Percentiles rank a stretch among this genome's conserved stretches.
Evolutionary conservation across 768 basidiomycete genomes (phyloP).

Genomic region (Coprinopsis sp.): DNA sequence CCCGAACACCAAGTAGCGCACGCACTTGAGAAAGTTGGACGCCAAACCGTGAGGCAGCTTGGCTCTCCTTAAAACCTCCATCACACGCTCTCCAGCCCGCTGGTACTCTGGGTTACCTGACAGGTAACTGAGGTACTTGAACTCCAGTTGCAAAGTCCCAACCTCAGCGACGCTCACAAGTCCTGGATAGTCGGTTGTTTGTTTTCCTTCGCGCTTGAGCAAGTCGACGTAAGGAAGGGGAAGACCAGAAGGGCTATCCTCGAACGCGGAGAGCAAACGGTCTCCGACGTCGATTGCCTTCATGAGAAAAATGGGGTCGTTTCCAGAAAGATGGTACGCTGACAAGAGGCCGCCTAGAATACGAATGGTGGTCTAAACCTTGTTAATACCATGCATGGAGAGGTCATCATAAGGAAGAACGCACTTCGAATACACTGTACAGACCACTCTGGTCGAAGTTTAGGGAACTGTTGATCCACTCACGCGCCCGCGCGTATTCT

Average conservation of each 20-base stretch:
- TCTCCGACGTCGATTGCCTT: constrained; percentile 81
- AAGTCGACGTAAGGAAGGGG: constrained; percentile 79
- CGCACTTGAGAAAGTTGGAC: constrained; percentile 80
- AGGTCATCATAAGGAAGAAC: constrained; percentile 18
- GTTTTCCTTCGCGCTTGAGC: constrained; percentile 50
- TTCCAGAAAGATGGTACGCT: constrained; percentile 74
- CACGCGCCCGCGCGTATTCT: constrained; percentile 74
- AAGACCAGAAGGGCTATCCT: constrained; percentile 71
- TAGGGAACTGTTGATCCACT: constrained; percentile 70
- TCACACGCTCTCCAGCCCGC: constrained; percentile 74
- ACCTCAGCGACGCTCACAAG: constrained; percentile 82
- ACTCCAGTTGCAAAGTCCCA: constrained; percentile 83
- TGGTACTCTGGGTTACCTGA: constrained; percentile 80
- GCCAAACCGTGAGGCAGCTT: constrained; percentile 65
- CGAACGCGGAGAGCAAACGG: constrained; percentile 74
- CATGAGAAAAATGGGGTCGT: constrained; percentile 68
- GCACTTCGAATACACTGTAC: constrained; percentile 87
- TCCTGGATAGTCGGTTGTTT: constrained; percentile 53
- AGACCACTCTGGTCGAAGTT: constrained; percentile 76
- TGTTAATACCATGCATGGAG: not conserved
- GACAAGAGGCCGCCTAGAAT: constrained; percentile 88
- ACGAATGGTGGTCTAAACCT: constrained; percentile 79
- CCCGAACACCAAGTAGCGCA: not conserved
- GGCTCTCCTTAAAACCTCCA: constrained; percentile 62
- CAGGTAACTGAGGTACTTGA: constrained; percentile 76